Percentiles rank a stretch among this genome's conserved stretches.
These are phyloP conservation scores for Apiospora phragmitis DNA, from an alignment of 2,329 filamentous ascomycete species.

Conservation along the genomic window DNA sequence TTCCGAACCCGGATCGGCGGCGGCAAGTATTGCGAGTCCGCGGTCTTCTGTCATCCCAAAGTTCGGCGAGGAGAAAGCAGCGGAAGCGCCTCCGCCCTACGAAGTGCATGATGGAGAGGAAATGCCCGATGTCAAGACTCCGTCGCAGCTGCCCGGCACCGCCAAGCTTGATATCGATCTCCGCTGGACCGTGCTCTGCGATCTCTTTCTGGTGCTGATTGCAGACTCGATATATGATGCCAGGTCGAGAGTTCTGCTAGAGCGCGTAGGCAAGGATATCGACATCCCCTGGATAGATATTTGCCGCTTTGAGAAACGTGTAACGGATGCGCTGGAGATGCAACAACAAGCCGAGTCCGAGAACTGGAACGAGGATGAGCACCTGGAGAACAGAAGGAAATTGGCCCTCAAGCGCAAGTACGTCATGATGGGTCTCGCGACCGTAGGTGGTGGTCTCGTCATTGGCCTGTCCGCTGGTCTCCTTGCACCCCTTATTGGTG, in stretches of 20 bases:
- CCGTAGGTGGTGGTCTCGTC: slow-evolving; percentile 90
- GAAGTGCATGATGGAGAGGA: slow-evolving; percentile 66
- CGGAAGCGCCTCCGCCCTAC: slow-evolving; percentile 59
- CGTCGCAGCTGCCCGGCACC: slow-evolving; percentile 78
- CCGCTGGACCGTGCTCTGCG: slow-evolving; percentile 94
- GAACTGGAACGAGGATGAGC: slow-evolving; percentile 96
- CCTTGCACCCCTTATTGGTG: slow-evolving; percentile 89
- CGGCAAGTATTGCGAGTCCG: slow-evolving; percentile 26
- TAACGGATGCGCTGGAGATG: slow-evolving; percentile 97
- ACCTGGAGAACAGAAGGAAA: slow-evolving; percentile 85
- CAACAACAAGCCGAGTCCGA: slow-evolving; percentile 92
- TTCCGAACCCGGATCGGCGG: slow-evolving; percentile 21
- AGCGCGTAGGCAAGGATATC: slow-evolving; percentile 78
- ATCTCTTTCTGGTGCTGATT: slow-evolving; percentile 92
- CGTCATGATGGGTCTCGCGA: slow-evolving; percentile 95
- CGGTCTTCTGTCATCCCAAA: slow-evolving; percentile 29
- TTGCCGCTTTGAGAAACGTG: slow-evolving; percentile 93
- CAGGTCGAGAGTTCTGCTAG: slow-evolving; percentile 80
- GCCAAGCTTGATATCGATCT: slow-evolving; percentile 93
- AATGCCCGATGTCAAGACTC: slow-evolving; percentile 76
- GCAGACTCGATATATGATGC: slow-evolving; percentile 94
- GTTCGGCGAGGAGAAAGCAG: slow-evolving; percentile 44
- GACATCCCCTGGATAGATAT: slow-evolving; percentile 90
- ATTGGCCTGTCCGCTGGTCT: slow-evolving; percentile 93
- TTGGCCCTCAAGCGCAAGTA: slow-evolving; percentile 79